Evolutionary conservation across 306 rosid species (phyloP), one percentile per base, ranked within the genome.

Genomic region (Quercus variabilis): DNA sequence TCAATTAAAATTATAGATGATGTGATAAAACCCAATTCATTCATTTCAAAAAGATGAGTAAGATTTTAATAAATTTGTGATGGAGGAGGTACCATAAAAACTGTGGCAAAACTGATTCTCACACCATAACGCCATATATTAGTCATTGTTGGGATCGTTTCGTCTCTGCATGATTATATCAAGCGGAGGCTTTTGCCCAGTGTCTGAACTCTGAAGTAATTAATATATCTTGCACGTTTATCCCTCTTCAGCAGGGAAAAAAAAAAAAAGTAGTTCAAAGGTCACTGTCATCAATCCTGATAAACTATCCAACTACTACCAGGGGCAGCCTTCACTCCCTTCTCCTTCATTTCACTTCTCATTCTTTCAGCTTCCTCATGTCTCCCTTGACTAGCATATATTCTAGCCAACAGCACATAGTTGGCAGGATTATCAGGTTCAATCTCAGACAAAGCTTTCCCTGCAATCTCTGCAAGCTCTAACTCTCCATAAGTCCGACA

Each of bases 381-480:
- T 79, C 94, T 84, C 64, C 96, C 96, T 71, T 87, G 86, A 81
- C 91, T 82, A 17, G 92, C 87, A 80, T 89, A 93, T 55, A 93
- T 87, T 74, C 77, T 86, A 30, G 85, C 90, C 89, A 88, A 65
- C 55, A 91, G 84, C 69, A 91, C 91, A 86, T 88, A 89, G 85
- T 90, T 88, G 1, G 94, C 92, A 78, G 96, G 88, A 84, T 91
- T 93, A 55, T 86, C 87, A 21, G 98, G 97, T 80, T 93, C 98
- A 68, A 91, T 83, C 83, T 91, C 86, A 0, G 83, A 80, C 82
- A 91, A 85, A 67, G 94, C 94, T 49, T 74, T 84, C 38, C 81
- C 97, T 1, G 97, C 96, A 71, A 88, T 85, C 86, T 93, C 92
- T 4, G 89, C 96, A 79, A 93, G 76, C 76, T 84, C 83, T 64